These are phyloP conservation scores for Populus hybrid DNA, from an alignment of 441 rosid genomes.

Conservation along the genomic window DNA sequence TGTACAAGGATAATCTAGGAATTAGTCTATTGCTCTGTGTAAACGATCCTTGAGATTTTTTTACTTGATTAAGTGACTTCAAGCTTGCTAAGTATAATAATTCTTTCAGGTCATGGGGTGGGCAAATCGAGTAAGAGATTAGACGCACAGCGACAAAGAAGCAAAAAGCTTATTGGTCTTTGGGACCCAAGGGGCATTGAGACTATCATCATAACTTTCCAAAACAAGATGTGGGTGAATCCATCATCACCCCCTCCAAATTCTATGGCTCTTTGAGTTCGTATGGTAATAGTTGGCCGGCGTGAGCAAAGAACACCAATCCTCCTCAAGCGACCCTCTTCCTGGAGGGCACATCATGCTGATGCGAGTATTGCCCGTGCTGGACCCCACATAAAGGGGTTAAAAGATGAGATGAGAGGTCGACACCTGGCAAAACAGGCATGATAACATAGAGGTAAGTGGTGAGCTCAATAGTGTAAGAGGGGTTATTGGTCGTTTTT, in stretches of 20 bases:
- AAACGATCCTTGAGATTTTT: not conserved
- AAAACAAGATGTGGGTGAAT: conserved; percentile 19
- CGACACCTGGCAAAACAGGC: conserved; percentile 23
- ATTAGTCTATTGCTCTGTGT: not conserved
- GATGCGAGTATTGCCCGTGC: conserved; percentile 25
- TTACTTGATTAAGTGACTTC: not conserved
- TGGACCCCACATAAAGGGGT: conserved; percentile 8
- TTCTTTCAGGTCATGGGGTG: not conserved
- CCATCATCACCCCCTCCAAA: conserved; percentile 15
- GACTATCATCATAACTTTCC: not conserved
- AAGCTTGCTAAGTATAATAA: not conserved
- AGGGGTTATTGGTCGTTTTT: not conserved
- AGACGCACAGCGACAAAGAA: not conserved
- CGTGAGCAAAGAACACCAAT: not conserved
- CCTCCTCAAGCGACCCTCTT: not conserved
- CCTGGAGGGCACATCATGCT: conserved; percentile 26
- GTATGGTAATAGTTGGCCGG: not conserved
- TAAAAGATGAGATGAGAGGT: not conserved
- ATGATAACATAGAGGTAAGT: not conserved
- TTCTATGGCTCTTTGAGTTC: not conserved
- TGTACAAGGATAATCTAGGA: not conserved
- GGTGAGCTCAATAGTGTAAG: not conserved
- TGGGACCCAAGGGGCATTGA: not conserved
- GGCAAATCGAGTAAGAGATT: not conserved
- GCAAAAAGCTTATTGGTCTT: not conserved